These are phyloP conservation scores for Trifolium dubium DNA, from an alignment of 306 rosid genomes.

Conservation along the genomic window DNA sequence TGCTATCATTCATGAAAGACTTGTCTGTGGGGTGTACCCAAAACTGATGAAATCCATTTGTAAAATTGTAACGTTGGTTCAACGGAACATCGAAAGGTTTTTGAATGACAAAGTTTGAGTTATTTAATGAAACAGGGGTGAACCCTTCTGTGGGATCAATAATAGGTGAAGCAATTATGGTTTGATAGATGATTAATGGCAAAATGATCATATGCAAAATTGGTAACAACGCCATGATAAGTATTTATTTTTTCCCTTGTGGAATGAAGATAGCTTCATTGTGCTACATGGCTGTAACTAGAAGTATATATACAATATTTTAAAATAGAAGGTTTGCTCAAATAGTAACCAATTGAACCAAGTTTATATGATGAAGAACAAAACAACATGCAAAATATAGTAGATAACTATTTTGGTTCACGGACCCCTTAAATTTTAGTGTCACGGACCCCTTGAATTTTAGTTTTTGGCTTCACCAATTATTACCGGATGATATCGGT, in stretches of 20 bases:
- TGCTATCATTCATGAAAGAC: slow-evolving; percentile 30
- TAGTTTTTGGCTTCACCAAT: no score
- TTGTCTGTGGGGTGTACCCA: slow-evolving; percentile 46
- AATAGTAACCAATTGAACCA: not conserved
- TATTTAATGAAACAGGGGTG: slow-evolving; percentile 32
- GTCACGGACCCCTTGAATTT: no score
- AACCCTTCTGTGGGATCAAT: slow-evolving; percentile 46
- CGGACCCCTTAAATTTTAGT: no score
- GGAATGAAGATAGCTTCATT: not conserved
- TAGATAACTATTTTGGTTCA: no score
- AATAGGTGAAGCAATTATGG: not conserved
- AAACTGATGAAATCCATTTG: slow-evolving; percentile 44
- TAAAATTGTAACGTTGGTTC: slow-evolving; percentile 39
- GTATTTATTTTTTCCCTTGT: not conserved
- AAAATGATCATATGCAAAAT: slow-evolving; percentile 25
- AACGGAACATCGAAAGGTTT: slow-evolving; percentile 43
- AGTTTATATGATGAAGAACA: no score
- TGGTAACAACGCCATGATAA: slow-evolving; percentile 20
- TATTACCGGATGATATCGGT: no score
- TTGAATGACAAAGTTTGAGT: slow-evolving; percentile 39
- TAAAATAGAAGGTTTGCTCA: not conserved
- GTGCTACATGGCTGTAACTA: not conserved
- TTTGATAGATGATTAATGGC: slow-evolving; percentile 22
- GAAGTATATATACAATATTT: not conserved
- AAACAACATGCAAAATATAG: no score